A percentile compares a stretch with the other conserved stretches of the same genome.
These are phyloP conservation scores for Hypoxylon sp. DNA, from an alignment of 2,329 filamentous ascomycete genomes.

Conservation along the genomic window DNA sequence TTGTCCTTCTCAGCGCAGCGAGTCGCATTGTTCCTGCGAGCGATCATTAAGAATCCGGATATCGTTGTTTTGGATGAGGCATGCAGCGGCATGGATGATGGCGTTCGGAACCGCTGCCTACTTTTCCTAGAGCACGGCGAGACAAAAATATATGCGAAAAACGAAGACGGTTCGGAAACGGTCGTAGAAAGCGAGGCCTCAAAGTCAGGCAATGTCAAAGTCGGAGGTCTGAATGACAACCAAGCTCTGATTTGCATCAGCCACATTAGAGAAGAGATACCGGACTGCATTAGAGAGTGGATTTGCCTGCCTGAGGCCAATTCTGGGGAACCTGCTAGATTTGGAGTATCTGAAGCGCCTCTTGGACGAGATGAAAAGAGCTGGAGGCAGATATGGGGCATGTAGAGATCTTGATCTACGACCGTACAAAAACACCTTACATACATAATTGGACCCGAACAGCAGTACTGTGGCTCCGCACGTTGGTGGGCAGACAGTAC, in stretches of 20 bases:
- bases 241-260: slow-evolving; percentile 94
- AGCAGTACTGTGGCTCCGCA: not conserved
- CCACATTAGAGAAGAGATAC: slow-evolving; percentile 91
- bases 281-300: slow-evolving; percentile 84
- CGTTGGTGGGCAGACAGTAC: not conserved
- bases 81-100: slow-evolving; percentile 86
- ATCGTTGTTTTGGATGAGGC: slow-evolving; percentile 89
- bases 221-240: slow-evolving; percentile 72
- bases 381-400: slow-evolving; percentile 76
- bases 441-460: slow-evolving; percentile 2
- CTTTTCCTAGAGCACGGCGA: slow-evolving; percentile 80
- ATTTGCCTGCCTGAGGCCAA: slow-evolving; percentile 85
- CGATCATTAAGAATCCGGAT: slow-evolving; percentile 83
- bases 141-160: slow-evolving; percentile 57
- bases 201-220: slow-evolving; percentile 59
- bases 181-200: slow-evolving; percentile 62
- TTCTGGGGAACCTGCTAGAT: slow-evolving; percentile 69
- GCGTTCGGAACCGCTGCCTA: slow-evolving; percentile 86
- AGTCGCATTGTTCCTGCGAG: slow-evolving; percentile 84
- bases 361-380: slow-evolving; percentile 66
- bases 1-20: slow-evolving; percentile 86
- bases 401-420: slow-evolving; percentile 39
- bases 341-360: slow-evolving; percentile 73
- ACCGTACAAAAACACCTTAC: not conserved
- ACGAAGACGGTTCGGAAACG: slow-evolving; percentile 49